Percentiles rank a stretch among this genome's conserved stretches.
Evolutionary conservation across 306 rosid genomes (phyloP).

Genomic region (Trichosanthes truncata): DNA sequence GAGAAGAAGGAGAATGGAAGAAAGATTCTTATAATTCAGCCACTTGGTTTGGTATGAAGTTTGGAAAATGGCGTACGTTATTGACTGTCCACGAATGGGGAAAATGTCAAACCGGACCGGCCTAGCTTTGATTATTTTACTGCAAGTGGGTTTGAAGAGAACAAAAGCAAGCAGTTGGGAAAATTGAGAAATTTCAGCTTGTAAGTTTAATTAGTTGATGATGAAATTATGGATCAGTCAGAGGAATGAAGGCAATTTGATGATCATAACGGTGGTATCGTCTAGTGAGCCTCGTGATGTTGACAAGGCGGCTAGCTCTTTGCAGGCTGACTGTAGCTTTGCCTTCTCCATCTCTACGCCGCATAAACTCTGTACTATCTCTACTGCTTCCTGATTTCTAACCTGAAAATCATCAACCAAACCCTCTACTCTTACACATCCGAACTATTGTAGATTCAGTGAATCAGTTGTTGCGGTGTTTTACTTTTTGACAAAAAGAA

Average conservation of each 20-base stretch:
- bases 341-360: conserved; percentile 22
- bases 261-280: conserved; percentile 38
- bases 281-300: conserved; percentile 33
- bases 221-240: not conserved
- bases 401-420: conserved; percentile 14
- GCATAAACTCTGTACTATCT: conserved; percentile 29
- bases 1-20: not conserved
- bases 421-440: too few relatives aligned
- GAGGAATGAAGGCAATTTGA: conserved; percentile 20
- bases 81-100: not conserved
- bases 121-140: not conserved
- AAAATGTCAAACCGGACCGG: not conserved
- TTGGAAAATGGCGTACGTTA: too few relatives aligned
- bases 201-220: not conserved
- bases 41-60: too few relatives aligned
- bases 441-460: too few relatives aligned
- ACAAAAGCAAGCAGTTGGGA: too few relatives aligned
- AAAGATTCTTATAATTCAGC: too few relatives aligned
- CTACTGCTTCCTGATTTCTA: conserved; percentile 40
- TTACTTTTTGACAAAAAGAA: too few relatives aligned
- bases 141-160: too few relatives aligned
- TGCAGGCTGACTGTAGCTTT: conserved; percentile 28
- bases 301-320: conserved; percentile 30
- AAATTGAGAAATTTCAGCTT: too few relatives aligned
- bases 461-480: too few relatives aligned